Evolutionary conservation across 2,329 filamentous ascomycete genomes (phyloP).

Genomic region (Cladobotryum protrusum): DNA sequence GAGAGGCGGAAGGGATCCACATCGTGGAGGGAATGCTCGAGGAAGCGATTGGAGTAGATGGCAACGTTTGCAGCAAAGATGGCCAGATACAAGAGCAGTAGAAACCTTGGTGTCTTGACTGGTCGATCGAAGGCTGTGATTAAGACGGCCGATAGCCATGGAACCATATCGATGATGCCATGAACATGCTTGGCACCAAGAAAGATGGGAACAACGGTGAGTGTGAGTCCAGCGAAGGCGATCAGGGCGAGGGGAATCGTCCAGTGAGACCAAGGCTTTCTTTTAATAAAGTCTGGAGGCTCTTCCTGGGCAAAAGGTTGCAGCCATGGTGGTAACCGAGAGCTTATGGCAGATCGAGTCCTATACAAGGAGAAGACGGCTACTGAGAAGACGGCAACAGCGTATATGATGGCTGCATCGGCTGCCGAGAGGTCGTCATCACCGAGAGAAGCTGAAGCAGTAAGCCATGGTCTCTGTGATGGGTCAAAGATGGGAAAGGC

Average conservation of each 20-base stretch:
- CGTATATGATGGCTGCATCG: constrained; percentile 17
- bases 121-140: constrained; percentile 34
- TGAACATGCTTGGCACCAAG: constrained; percentile 20
- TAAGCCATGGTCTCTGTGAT: neutral
- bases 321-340: constrained; percentile 33
- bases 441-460: neutral
- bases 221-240: constrained; percentile 28
- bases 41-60: constrained; percentile 25
- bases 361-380: constrained; percentile 25
- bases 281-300: constrained; percentile 15
- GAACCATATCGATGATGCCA: constrained; percentile 27
- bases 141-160: constrained; percentile 34
- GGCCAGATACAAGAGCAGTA: constrained; percentile 34
- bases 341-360: constrained; percentile 19
- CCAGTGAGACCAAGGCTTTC: constrained; percentile 34
- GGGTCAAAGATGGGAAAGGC: neutral
- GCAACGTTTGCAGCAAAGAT: constrained; percentile 27
- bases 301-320: constrained; percentile 39
- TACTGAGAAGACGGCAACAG: constrained; percentile 21
- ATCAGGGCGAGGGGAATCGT: constrained; percentile 29
- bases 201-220: constrained; percentile 26
- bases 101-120: constrained; percentile 33
- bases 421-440: neutral
- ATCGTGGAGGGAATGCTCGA: constrained; percentile 17
- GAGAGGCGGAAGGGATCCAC: constrained; percentile 20